Conservation (phyloP, 1,139 yeast species). For the Lizanozyma gosingica region DNA sequence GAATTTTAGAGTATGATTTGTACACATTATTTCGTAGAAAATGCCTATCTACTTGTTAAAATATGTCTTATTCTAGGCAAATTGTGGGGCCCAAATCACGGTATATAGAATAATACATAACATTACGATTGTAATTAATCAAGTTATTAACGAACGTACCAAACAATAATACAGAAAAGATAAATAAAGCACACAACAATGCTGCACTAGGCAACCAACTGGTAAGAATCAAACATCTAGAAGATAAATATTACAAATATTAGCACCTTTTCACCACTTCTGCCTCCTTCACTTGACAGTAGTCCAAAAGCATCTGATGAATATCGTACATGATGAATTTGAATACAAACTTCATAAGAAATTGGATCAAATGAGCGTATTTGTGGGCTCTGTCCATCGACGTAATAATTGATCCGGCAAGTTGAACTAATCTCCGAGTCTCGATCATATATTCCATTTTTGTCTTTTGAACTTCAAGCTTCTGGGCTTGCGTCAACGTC, state of each 20-base stretch:
- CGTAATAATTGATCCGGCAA: slow-evolving; percentile 9
- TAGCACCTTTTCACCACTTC: slow-evolving; percentile 1
- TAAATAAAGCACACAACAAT: too few species aligned
- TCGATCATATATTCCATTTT: slow-evolving; percentile 31
- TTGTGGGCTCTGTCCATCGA: slow-evolving; percentile 1
- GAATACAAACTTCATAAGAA: slow-evolving; percentile 26
- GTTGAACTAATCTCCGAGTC: slow-evolving; percentile 11
- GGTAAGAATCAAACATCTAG: slow-evolving; percentile 6
- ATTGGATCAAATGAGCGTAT: slow-evolving; percentile 15
- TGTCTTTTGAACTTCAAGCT: slow-evolving; percentile 23
- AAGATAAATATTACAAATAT: not conserved
- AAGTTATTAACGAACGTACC: not conserved
- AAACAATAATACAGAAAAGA: slow-evolving; percentile 4
- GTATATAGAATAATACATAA: too few species aligned
- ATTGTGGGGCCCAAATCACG: too few species aligned
- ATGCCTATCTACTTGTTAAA: too few species aligned
- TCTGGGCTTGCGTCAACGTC: slow-evolving; percentile 15
- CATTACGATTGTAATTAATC: not conserved
- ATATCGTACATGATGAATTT: slow-evolving; percentile 32
- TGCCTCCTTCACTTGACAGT: slow-evolving; percentile 20
- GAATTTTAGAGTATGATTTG: too few species aligned
- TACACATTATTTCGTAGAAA: too few species aligned
- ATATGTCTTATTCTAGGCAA: too few species aligned
- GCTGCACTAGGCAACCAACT: too few species aligned
- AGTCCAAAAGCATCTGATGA: slow-evolving; percentile 28